phyloP scores from a whole-genome alignment of 345 rosid species.

The Pelargonium nanum region DNA sequence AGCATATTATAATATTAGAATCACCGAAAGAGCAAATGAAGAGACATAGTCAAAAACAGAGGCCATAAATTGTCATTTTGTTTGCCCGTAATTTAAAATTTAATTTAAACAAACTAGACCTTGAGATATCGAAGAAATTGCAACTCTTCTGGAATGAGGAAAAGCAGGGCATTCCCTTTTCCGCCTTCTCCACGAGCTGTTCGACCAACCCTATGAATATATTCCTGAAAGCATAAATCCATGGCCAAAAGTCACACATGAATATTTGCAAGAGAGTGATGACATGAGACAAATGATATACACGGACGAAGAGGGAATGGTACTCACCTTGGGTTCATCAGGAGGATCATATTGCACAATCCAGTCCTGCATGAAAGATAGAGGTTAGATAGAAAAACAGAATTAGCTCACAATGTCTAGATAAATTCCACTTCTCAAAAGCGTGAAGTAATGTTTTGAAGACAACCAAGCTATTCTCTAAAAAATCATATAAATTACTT shows the following conservation, averaged over 20 bases:
- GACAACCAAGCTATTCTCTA: too few species aligned
- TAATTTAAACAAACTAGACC: constrained; percentile 26
- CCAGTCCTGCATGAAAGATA: constrained; percentile 70
- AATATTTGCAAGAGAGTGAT: not conserved
- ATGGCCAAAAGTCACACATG: constrained; percentile 2
- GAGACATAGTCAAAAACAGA: too few species aligned
- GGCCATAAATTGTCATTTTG: not conserved
- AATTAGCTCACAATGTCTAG: not conserved
- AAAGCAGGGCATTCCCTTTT: constrained; percentile 85
- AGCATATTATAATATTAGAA: not conserved
- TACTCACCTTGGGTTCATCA: constrained; percentile 77
- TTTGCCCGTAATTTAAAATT: not conserved
- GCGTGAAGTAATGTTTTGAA: too few species aligned
- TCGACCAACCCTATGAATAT: constrained; percentile 97
- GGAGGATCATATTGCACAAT: constrained; percentile 98
- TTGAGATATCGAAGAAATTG: constrained; percentile 81
- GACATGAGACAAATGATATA: not conserved
- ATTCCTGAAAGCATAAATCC: constrained; percentile 50
- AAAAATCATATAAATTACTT: too few species aligned
- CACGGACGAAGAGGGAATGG: not conserved
- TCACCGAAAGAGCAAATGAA: not conserved
- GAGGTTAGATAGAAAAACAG: not conserved
- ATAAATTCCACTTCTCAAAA: not conserved
- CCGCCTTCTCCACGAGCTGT: constrained; percentile 99
- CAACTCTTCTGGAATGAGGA: constrained; percentile 87